Conservation (phyloP, 441 rosid genomes). For the Biscutella laevigata region DNA sequence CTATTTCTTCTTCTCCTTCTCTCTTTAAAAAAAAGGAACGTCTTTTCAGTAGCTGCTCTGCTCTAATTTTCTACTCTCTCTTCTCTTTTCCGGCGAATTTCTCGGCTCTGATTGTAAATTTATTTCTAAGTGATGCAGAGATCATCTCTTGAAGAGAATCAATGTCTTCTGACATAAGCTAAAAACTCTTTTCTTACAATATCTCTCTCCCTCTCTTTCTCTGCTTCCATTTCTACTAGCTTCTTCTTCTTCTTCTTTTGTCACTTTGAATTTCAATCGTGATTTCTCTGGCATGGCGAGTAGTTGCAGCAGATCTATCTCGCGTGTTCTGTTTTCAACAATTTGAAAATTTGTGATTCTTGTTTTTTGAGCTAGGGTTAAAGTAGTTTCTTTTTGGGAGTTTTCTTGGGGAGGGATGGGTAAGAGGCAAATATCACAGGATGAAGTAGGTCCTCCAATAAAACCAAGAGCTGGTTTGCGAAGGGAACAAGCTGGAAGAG, state of each 20-base stretch:
- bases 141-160: constrained; percentile 28
- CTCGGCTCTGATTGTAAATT: constrained; percentile 13
- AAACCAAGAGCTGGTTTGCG: constrained; percentile 79
- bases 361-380: constrained; percentile 19
- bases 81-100: constrained; percentile 16
- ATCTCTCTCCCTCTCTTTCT: constrained; percentile 8
- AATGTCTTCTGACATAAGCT: constrained; percentile 95
- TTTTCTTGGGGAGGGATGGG: constrained; percentile 54
- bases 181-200: too few species aligned
- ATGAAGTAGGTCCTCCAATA: constrained; percentile 76
- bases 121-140: constrained; percentile 17
- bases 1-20: neutral
- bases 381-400: neutral
- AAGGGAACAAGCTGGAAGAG: constrained; percentile 98
- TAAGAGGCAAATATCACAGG: constrained; percentile 56
- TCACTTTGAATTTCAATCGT: neutral
- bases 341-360: constrained; percentile 20
- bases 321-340: constrained; percentile 21
- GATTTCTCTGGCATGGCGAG: constrained; percentile 33
- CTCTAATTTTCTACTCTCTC: too few species aligned
- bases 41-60: too few species aligned
- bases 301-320: constrained; percentile 18
- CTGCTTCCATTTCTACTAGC: neutral
- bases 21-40: constrained; percentile 21
- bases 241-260: neutral